Percentiles rank a stretch among this genome's conserved stretches.
phyloP scores from a whole-genome alignment of 2,329 filamentous ascomycete genomes.

The Neoascochyta sp. region DNA sequence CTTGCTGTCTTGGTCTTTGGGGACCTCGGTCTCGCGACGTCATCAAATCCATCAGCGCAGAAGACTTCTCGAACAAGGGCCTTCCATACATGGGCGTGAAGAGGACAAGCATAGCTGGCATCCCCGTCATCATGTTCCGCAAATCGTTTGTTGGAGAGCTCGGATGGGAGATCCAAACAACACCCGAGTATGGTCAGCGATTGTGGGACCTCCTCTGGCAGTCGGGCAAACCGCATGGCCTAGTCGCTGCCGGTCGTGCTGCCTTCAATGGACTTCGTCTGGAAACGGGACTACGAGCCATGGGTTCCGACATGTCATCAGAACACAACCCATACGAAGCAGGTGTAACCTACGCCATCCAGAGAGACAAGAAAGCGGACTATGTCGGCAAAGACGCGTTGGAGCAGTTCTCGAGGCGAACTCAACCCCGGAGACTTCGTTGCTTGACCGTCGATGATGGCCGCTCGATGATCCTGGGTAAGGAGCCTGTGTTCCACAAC shows the following conservation, averaged over 20 bases:
- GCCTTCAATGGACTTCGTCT: slow-evolving; percentile 58
- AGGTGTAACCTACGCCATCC: slow-evolving; percentile 52
- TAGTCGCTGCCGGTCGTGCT: slow-evolving; percentile 56
- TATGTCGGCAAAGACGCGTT: slow-evolving; percentile 55
- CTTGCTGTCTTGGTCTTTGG: slow-evolving; percentile 61
- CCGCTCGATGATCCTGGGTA: slow-evolving; percentile 56
- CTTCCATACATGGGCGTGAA: slow-evolving; percentile 53
- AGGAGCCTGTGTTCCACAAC: slow-evolving; percentile 57
- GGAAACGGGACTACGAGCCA: slow-evolving; percentile 58
- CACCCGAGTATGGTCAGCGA: slow-evolving; percentile 54
- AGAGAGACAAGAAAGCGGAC: slow-evolving; percentile 43
- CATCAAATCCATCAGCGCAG: slow-evolving; percentile 44
- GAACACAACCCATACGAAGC: slow-evolving; percentile 61
- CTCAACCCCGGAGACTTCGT: slow-evolving; percentile 39
- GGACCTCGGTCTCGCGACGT: slow-evolving; percentile 56
- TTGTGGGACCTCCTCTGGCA: slow-evolving; percentile 59
- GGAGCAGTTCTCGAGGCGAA: slow-evolving; percentile 40
- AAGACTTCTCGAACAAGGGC: slow-evolving; percentile 47
- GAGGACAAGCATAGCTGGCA: slow-evolving; percentile 49
- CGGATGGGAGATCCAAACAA: slow-evolving; percentile 62
- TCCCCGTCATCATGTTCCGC: slow-evolving; percentile 55
- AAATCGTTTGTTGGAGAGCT: slow-evolving; percentile 60
- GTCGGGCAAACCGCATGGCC: slow-evolving; percentile 53
- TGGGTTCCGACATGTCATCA: slow-evolving; percentile 57
- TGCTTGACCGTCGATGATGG: slow-evolving; percentile 57